A percentile compares a stretch with the other conserved stretches of the same genome.
Evolutionary conservation across 2,329 filamentous ascomycete species (phyloP).

Genomic region (Arthrobotrys sphaeroides): DNA sequence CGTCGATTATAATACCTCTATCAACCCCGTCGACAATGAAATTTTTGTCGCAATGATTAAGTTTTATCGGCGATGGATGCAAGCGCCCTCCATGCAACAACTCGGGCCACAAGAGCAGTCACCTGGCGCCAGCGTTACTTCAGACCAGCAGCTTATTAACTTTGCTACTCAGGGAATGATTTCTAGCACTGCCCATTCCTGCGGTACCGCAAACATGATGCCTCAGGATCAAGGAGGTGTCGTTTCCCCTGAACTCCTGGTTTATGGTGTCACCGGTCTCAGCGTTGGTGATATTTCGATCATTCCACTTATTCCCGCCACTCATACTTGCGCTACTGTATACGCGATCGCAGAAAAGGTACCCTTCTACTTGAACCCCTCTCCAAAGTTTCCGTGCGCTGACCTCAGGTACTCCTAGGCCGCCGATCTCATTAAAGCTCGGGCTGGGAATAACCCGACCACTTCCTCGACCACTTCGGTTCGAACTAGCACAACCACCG

Average conservation of each 20-base stretch:
- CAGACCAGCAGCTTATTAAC: constrained; percentile 58
- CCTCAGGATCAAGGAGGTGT: constrained; percentile 65
- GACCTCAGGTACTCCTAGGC: constrained; percentile 59
- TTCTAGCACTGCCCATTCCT: constrained; percentile 65
- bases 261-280: constrained; percentile 64
- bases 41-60: constrained; percentile 60
- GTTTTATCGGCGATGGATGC: constrained; percentile 60
- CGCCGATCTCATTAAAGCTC: constrained; percentile 64
- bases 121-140: constrained; percentile 58
- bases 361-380: constrained; percentile 17
- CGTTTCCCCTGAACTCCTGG: constrained; percentile 63
- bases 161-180: constrained; percentile 58
- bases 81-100: constrained; percentile 59
- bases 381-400: constrained; percentile 15
- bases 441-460: constrained; percentile 2
- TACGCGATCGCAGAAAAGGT: constrained; percentile 64
- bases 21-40: constrained; percentile 61
- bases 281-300: constrained; percentile 64
- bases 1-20: constrained; percentile 62
- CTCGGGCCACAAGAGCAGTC: constrained; percentile 59
- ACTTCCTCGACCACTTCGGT: constrained; percentile 24
- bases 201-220: constrained; percentile 67
- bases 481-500: constrained; percentile 16
- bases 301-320: constrained; percentile 63
- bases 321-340: constrained; percentile 60